Percentiles rank a stretch among this genome's conserved stretches.
Conservation (phyloP, 345 rosid genomes). For the Iberis pinnata region DNA sequence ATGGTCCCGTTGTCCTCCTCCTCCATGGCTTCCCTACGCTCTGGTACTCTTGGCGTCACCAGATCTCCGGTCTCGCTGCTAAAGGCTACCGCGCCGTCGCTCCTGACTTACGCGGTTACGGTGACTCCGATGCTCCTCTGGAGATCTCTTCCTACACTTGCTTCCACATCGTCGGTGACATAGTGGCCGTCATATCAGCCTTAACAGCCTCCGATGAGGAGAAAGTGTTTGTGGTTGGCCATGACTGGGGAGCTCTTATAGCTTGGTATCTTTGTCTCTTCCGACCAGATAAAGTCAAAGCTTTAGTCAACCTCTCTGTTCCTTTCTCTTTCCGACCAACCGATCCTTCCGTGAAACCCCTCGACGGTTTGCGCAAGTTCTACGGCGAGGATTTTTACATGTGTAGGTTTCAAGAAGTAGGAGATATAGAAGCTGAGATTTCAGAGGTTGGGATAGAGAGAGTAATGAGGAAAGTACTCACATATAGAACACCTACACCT, state of each 20-base stretch:
- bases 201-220: constrained; percentile 22
- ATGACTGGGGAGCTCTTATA: constrained; percentile 32
- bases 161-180: constrained; percentile 25
- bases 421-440: constrained; percentile 26
- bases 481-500: constrained; percentile 19
- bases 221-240: constrained; percentile 35
- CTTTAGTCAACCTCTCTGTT: constrained; percentile 27
- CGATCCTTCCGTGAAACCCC: constrained; percentile 32
- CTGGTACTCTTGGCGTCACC: constrained; percentile 36
- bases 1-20: constrained; percentile 26
- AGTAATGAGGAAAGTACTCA: constrained; percentile 19
- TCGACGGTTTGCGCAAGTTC: constrained; percentile 34
- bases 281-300: constrained; percentile 31
- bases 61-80: constrained; percentile 28
- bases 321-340: constrained; percentile 14
- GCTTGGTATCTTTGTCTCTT: constrained; percentile 30
- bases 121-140: constrained; percentile 23
- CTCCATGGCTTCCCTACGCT: constrained; percentile 34
- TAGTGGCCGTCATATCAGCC: constrained; percentile 12
- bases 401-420: constrained; percentile 57
- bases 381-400: constrained; percentile 68
- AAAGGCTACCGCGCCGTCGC: constrained; percentile 31
- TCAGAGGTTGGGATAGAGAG: constrained; percentile 26
- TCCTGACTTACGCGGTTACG: constrained; percentile 34
- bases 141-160: constrained; percentile 27